phyloP scores from a whole-genome alignment of 1,284 basidiomycete genomes.

The Ceratobasidium sp. region DNA sequence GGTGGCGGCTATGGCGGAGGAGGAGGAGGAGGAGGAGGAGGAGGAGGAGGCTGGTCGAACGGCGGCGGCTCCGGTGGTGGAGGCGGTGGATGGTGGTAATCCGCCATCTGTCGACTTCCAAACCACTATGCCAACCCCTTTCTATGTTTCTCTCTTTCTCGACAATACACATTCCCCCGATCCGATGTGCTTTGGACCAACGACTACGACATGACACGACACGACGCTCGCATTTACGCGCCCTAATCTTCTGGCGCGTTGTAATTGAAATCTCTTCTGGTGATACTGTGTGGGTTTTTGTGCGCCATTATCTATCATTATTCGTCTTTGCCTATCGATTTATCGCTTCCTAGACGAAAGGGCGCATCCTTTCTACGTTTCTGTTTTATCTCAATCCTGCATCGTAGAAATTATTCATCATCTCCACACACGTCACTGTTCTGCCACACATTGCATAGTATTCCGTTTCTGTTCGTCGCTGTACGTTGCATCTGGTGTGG shows the following conservation, averaged over 20 bases:
- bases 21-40: constrained; percentile 50
- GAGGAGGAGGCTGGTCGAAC: constrained; percentile 52
- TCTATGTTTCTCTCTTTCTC: constrained; percentile 20
- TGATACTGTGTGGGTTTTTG: constrained; percentile 37
- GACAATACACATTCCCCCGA: constrained; percentile 23
- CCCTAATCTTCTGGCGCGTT: constrained; percentile 27
- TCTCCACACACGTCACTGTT: constrained; percentile 33
- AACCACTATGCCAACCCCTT: constrained; percentile 24
- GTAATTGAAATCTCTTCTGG: constrained; percentile 35
- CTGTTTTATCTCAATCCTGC: constrained; percentile 26
- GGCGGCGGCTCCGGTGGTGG: constrained; percentile 57
- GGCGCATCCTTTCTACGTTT: constrained; percentile 39
- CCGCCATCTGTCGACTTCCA: background rate
- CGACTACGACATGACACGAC: constrained; percentile 37
- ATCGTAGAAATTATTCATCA: constrained; percentile 36
- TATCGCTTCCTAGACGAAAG: constrained; percentile 38
- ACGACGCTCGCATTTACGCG: constrained; percentile 35
- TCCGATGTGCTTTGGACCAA: constrained; percentile 33
- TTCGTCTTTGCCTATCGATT: constrained; percentile 39
- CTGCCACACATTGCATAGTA: constrained; percentile 26
- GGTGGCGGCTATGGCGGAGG: constrained; percentile 43
- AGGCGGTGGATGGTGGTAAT: constrained; percentile 36
- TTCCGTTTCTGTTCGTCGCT: background rate
- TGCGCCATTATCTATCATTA: constrained; percentile 38
- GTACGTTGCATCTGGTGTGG: constrained; percentile 32